These are phyloP conservation scores for Aspergillus sp. DNA, from an alignment of 2,329 filamentous ascomycete genomes.

Conservation along the genomic window DNA sequence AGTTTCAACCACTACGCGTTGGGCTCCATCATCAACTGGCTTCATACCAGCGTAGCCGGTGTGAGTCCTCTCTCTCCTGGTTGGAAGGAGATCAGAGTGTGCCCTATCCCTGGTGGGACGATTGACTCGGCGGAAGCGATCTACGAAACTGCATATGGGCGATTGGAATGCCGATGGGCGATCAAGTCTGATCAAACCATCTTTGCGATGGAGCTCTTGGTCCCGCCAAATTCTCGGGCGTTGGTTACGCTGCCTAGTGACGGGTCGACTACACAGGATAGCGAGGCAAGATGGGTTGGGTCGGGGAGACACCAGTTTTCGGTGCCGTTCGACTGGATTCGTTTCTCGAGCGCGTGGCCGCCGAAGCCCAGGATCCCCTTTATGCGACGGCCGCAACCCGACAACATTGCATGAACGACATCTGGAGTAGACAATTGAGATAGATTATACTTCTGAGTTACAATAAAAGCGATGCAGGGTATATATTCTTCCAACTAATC, in stretches of 20 bases:
- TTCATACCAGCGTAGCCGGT: slow-evolving; percentile 36
- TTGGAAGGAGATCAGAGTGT: slow-evolving; percentile 36
- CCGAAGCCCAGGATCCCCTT: slow-evolving; percentile 23
- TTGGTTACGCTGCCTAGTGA: slow-evolving; percentile 23
- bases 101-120: slow-evolving; percentile 37
- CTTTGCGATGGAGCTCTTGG: slow-evolving; percentile 24
- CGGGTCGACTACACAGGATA: not conserved
- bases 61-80: slow-evolving; percentile 35
- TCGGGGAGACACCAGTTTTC: slow-evolving; percentile 24
- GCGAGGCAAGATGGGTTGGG: slow-evolving; percentile 17
- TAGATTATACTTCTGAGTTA: not conserved
- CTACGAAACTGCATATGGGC: slow-evolving; percentile 39
- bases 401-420: slow-evolving; percentile 14
- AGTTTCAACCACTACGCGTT: slow-evolving; percentile 51
- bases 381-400: slow-evolving; percentile 16
- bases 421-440: not conserved
- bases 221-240: slow-evolving; percentile 29
- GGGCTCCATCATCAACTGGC: slow-evolving; percentile 45
- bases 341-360: slow-evolving; percentile 25
- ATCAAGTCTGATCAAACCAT: not conserved
- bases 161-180: slow-evolving; percentile 31
- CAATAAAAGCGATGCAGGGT: not conserved
- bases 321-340: not conserved
- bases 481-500: not conserved
- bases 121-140: slow-evolving; percentile 33